Percentiles rank a stretch among this genome's conserved stretches.
These are phyloP conservation scores for Arctostaphylos glauca DNA, from an alignment of 148 eudicot species.

Conservation along the genomic window DNA sequence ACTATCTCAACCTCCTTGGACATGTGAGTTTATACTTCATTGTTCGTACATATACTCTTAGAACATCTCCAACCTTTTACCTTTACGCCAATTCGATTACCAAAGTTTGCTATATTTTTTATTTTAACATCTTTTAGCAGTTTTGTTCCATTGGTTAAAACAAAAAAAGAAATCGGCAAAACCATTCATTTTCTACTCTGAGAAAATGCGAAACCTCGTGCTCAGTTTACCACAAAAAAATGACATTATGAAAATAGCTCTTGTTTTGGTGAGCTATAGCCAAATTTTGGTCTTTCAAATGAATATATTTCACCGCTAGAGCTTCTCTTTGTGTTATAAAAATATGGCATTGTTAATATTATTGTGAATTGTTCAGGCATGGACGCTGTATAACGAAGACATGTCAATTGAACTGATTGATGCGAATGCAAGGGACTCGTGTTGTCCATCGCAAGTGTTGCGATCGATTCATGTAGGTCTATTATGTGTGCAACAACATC, in stretches of 20 bases:
- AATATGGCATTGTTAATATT: background rate
- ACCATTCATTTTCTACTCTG: background rate
- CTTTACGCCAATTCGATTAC: background rate
- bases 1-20: constrained; percentile 31
- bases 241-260: background rate
- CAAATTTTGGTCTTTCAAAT: background rate
- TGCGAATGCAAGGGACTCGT: background rate
- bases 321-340: background rate
- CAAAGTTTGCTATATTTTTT: background rate
- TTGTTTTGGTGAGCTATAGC: background rate
- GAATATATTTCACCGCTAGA: background rate
- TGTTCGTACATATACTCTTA: background rate
- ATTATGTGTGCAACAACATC: background rate
- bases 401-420: constrained; percentile 23
- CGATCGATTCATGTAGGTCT: constrained; percentile 23
- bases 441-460: background rate
- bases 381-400: constrained; percentile 26
- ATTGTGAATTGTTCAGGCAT: constrained; percentile 20
- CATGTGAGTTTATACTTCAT: constrained; percentile 22
- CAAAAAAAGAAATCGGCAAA: too few relatives aligned
- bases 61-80: background rate
- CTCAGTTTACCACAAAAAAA: background rate
- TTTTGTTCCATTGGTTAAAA: background rate
- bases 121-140: background rate
- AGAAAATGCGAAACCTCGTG: background rate